Evolutionary conservation across 768 basidiomycete genomes (phyloP).

Genomic region (Obba rivulosa): DNA sequence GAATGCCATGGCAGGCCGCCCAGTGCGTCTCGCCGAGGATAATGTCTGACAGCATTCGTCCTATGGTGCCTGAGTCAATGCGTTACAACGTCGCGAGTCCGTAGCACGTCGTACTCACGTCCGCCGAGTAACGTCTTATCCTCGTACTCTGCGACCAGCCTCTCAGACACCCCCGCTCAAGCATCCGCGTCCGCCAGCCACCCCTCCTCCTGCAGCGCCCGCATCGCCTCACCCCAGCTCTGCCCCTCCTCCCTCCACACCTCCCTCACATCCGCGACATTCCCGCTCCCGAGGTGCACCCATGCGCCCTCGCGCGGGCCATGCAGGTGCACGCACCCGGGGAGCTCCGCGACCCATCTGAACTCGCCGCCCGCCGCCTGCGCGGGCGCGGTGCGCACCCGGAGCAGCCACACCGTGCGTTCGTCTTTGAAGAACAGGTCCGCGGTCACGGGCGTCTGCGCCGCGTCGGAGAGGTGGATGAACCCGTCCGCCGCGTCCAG

Average conservation of each 20-base stretch:
- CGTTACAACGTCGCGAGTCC: too few species aligned
- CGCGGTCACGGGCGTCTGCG: conserved; percentile 33
- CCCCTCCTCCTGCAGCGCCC: conserved; percentile 5
- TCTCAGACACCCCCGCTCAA: too few species aligned
- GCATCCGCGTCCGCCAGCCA: too few species aligned
- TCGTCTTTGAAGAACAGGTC: conserved; percentile 32
- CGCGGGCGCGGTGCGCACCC: conserved; percentile 18
- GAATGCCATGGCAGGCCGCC: too few species aligned
- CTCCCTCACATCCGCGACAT: conserved; percentile 14
- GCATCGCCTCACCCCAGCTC: conserved; percentile 20
- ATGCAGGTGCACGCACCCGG: conserved; percentile 18
- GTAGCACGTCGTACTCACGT: too few species aligned
- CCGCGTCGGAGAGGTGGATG: conserved; percentile 39
- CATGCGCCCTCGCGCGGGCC: conserved; percentile 18
- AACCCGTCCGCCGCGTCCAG: conserved; percentile 40
- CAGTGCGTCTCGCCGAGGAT: too few species aligned
- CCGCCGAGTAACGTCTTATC: too few species aligned
- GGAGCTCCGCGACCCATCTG: conserved; percentile 22
- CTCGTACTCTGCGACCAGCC: too few species aligned
- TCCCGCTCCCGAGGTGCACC: conserved; percentile 17
- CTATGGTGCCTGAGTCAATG: too few species aligned
- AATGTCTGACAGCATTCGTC: too few species aligned
- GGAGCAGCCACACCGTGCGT: conserved; percentile 21
- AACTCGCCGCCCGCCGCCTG: conserved; percentile 16
- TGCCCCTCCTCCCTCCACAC: conserved; percentile 11